Percentiles rank a stretch among this genome's conserved stretches.
Evolutionary conservation across 345 rosid genomes (phyloP).

Genomic region (Arabidopsis arenosa): DNA sequence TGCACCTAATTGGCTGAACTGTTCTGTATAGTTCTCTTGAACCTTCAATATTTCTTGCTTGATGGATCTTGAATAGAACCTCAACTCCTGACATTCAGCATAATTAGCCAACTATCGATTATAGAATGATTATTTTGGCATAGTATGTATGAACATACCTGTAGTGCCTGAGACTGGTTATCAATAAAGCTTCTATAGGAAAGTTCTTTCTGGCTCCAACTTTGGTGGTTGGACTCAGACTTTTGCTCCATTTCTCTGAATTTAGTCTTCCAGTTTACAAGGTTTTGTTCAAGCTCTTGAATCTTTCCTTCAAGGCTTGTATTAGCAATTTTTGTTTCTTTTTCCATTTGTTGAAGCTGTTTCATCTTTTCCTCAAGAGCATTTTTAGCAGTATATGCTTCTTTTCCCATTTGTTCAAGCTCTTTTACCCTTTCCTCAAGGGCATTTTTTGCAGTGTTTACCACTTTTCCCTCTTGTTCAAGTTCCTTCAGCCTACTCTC

Average conservation of each 20-base stretch:
- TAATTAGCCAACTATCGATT: slow-evolving; percentile 17
- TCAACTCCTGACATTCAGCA: slow-evolving; percentile 61
- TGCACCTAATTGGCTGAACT: slow-evolving; percentile 66
- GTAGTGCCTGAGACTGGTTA: slow-evolving; percentile 58
- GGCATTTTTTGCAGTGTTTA: slow-evolving; percentile 48
- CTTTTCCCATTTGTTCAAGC: slow-evolving; percentile 67
- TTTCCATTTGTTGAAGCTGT: slow-evolving; percentile 69
- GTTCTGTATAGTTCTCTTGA: slow-evolving; percentile 56
- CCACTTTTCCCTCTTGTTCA: slow-evolving; percentile 60
- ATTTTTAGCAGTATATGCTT: slow-evolving; percentile 53
- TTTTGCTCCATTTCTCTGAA: slow-evolving; percentile 56
- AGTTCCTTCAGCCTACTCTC: slow-evolving; percentile 61
- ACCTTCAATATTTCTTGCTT: slow-evolving; percentile 64
- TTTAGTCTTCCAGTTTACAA: slow-evolving; percentile 52
- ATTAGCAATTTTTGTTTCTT: slow-evolving; percentile 56
- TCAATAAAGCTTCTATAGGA: slow-evolving; percentile 49
- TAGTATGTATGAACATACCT: slow-evolving; percentile 47
- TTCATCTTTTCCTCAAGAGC: slow-evolving; percentile 51
- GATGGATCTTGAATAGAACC: slow-evolving; percentile 59
- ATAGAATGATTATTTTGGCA: slow-evolving; percentile 6
- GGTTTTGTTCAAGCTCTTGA: slow-evolving; percentile 57
- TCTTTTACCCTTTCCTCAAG: slow-evolving; percentile 57
- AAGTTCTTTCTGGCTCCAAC: slow-evolving; percentile 64
- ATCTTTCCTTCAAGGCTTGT: slow-evolving; percentile 51
- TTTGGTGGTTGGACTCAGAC: slow-evolving; percentile 49